A percentile compares a stretch with the other conserved stretches of the same genome.
phyloP scores from a whole-genome alignment of 78 protist species.

The Dictyostelium discoideum region DNA sequence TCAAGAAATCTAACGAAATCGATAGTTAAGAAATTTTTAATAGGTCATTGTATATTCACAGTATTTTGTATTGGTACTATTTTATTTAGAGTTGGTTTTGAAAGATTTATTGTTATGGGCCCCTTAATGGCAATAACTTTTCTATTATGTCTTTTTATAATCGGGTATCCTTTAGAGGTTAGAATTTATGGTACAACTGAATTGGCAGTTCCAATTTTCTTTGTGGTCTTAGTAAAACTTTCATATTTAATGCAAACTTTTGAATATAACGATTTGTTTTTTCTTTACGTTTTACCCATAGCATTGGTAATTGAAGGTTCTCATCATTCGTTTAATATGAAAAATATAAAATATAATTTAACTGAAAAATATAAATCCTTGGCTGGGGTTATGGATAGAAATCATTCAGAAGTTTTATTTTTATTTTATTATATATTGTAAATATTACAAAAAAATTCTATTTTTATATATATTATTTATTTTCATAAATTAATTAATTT shows the following conservation, averaged over 20 bases:
- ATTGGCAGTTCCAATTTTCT: constrained; percentile 1
- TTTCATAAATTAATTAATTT: too few relatives aligned
- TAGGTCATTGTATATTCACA: not conserved
- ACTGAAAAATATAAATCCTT: not conserved
- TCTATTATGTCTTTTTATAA: not conserved
- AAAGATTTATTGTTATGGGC: not conserved
- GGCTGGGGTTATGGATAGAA: constrained; percentile 2
- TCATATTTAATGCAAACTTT: not conserved
- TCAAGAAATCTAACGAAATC: not conserved
- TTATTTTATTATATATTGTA: constrained; percentile 21
- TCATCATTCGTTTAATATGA: not conserved
- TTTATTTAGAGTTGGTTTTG: not conserved
- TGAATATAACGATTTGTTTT: not conserved
- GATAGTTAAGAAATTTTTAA: not conserved
- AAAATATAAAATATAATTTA: not conserved
- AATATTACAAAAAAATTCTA: not conserved
- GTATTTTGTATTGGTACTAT: not conserved
- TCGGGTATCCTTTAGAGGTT: not conserved
- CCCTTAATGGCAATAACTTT: not conserved
- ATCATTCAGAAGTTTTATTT: not conserved
- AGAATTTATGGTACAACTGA: constrained; percentile 6
- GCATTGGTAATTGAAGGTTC: not conserved
- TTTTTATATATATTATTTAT: not conserved
- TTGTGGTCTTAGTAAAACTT: not conserved
- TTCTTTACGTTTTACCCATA: not conserved